Conservation (phyloP, 305 asterid species). For the Striga hermonthica region DNA sequence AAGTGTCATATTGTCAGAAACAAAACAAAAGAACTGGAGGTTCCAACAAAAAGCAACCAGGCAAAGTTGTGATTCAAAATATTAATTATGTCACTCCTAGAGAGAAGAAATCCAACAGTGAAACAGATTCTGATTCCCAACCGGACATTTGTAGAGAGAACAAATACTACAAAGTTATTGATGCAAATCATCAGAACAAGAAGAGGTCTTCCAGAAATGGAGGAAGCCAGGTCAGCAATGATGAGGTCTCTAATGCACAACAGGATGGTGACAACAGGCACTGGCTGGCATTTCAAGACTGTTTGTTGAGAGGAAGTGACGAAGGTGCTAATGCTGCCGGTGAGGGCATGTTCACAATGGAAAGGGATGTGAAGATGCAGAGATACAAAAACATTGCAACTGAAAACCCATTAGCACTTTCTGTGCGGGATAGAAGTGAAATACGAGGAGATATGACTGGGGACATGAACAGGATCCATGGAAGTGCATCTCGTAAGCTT, state of each 20-base stretch:
- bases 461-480: conserved; percentile 43
- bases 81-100: conserved; percentile 50
- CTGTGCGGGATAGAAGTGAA: conserved; percentile 40
- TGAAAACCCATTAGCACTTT: conserved; percentile 54
- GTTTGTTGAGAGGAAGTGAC: conserved; percentile 61
- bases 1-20: conserved; percentile 45
- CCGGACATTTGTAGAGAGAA: conserved; percentile 41
- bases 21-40: conserved; percentile 43
- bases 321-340: conserved; percentile 49
- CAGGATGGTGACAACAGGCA: conserved; percentile 57
- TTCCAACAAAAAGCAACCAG: conserved; percentile 43
- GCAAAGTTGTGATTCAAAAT: conserved; percentile 52
- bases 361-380: conserved; percentile 49
- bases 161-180: conserved; percentile 38
- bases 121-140: conserved; percentile 43
- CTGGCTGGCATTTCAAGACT: conserved; percentile 91
- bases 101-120: conserved; percentile 42
- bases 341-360: conserved; percentile 52
- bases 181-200: conserved; percentile 35
- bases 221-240: conserved; percentile 38
- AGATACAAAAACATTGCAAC: conserved; percentile 38
- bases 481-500: conserved; percentile 40
- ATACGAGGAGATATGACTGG: conserved; percentile 36
- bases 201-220: conserved; percentile 46
- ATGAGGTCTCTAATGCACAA: conserved; percentile 5